These are phyloP conservation scores for Pseudocercospora crystallina DNA, from an alignment of 2,329 filamentous ascomycete genomes.

Conservation along the genomic window DNA sequence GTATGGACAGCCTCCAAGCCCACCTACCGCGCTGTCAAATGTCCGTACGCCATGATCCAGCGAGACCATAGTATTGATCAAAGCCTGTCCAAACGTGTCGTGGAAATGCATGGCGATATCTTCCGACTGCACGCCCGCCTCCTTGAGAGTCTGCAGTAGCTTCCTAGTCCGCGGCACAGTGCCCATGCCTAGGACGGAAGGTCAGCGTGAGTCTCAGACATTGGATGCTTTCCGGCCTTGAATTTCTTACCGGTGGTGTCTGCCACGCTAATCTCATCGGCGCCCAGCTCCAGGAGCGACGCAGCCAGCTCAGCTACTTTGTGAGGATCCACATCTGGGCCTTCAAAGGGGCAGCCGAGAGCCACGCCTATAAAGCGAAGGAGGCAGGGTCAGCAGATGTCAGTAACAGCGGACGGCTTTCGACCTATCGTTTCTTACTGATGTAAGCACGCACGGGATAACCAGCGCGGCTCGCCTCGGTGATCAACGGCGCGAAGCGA, in stretches of 20 bases:
- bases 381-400: no score
- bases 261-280: conserved; percentile 84
- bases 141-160: conserved; percentile 63
- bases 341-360: conserved; percentile 75
- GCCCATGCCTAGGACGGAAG: no score
- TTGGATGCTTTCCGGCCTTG: no score
- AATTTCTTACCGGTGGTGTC: conserved; percentile 93
- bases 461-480: conserved; percentile 62
- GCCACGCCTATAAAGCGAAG: conserved; percentile 54
- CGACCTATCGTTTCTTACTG: conserved; percentile 35
- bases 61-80: conserved; percentile 77
- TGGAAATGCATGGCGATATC: conserved; percentile 81
- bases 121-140: conserved; percentile 66
- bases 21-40: conserved; percentile 78
- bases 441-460: conserved; percentile 76
- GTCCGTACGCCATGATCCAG: conserved; percentile 74
- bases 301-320: conserved; percentile 63
- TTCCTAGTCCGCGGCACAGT: conserved; percentile 69
- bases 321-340: conserved; percentile 59
- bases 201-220: no score
- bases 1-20: conserved; percentile 81
- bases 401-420: no score
- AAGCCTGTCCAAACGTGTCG: conserved; percentile 81
- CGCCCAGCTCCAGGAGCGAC: conserved; percentile 76
- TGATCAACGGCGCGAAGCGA: conserved; percentile 69